Evolutionary conservation across 768 basidiomycete genomes (phyloP), one percentile per base, ranked within the genome.

Genomic region (Amanita pseudoporphyria): DNA sequence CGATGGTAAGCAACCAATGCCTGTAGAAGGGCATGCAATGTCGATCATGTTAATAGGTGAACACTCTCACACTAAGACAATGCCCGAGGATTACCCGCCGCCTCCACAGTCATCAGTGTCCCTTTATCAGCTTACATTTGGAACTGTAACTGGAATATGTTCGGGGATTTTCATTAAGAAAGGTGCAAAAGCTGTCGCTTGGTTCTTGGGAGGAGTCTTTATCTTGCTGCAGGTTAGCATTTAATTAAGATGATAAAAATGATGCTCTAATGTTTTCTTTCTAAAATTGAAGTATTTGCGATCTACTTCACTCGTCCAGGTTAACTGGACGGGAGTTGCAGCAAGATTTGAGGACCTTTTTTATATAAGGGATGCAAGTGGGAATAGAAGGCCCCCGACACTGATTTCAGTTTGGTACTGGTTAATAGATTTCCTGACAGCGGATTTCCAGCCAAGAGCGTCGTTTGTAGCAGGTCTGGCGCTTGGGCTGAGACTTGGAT

Each of bases 91-190:
- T 3, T 58, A 65, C 9, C 77, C 77, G 0, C 76, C 80, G 12
- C 82, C 75, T 3, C 85, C 86, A 1, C 56, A 66, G 39, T 92
- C 91, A n/a, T 74, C 79, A 0, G 71, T 96, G n/a, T 87, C 82
- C 48, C 51, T 80, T 16, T 84, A 84, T 59, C 84, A 95, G 56
- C 77, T 98, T 22, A 72, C 82, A 0, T 97, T 97, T 61, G 95
- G 95, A 9, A 88, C 91, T 4, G 82, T 87, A 0, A 78, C 82
- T 49, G 95, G 95, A 0, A 62, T 98, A 36, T 96, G 91, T 58
- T 81, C 90, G 0, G 95, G 95, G 0, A 75, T 98, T 0, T 98
- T 98, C 60, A 72, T 95, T 57, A 97, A 96, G 68, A 97, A 95
- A 64, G 94, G 95, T n/a, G 79, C 84, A 6, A 88, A 84, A 62